Evolutionary conservation across 2,329 filamentous ascomycete genomes (phyloP), one percentile per base, ranked within the genome.

Genomic region (Teratosphaeria nubilosa): DNA sequence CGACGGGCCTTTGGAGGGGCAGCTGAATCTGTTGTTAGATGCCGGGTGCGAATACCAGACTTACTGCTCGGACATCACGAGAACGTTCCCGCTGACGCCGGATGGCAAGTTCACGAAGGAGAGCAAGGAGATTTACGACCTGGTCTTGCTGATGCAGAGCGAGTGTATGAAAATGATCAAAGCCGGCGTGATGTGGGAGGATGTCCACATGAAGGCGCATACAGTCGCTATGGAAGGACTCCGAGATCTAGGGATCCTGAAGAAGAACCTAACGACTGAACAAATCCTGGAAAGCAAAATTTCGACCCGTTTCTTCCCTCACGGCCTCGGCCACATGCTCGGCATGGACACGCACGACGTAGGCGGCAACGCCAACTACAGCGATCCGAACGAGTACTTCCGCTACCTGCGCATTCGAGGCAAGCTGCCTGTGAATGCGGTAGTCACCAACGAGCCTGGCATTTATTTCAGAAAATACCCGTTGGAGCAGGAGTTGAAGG

Each of bases 391-490:
- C 71, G 78, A 82, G 37, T 84, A 96, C 80, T 97, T 96, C 75
- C 81, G 84, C 56, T 97, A 96, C 70, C 77, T 99, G 60, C 81
- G 94, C 51, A 86, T 95, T 45, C 79, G 94, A 56, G 69, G 69
- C 13, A 63, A 56, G 16, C 25, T 71, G 56, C 68, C 66, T 14
- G 66, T 63, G 11, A 87, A 88, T 7, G 86, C 86, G 54, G 90
- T 99, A 25, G 86, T 99, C 56, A 99, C 94, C 0, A 92, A 97
- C 45, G 94, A 99, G 77, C 94, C 94, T 13, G 94, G 94, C 22
- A 85, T 86, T 45, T 91, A 91, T 72, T 91, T 91, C 73, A 86
- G 85, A 70, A 79, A 81, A 37, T 86, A 84, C 57, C 90, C 88
- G 62, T 82, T 91, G 60, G 82, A 90, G 74, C 82, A 82, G 22